phyloP scores from a whole-genome alignment of 2,329 filamentous ascomycete species.

The Aureobasidium sp. region DNA sequence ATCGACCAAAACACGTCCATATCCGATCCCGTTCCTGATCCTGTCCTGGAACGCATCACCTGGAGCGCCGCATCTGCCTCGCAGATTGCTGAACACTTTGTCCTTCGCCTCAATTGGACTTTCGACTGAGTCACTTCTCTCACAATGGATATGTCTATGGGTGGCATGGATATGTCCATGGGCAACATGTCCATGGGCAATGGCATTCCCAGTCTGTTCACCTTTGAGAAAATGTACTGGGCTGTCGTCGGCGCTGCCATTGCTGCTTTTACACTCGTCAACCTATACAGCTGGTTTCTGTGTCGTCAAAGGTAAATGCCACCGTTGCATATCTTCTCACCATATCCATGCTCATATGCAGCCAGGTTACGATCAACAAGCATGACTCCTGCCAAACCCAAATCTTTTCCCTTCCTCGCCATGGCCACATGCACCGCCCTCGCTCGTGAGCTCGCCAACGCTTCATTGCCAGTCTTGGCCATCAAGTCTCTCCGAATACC shows the following conservation, averaged over 20 bases:
- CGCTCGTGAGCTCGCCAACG: constrained; percentile 48
- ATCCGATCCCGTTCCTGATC: background rate
- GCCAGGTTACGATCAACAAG: constrained; percentile 40
- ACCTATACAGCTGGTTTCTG: constrained; percentile 42
- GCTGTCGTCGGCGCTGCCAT: constrained; percentile 42
- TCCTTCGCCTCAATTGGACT: background rate
- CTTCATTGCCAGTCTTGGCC: constrained; percentile 33
- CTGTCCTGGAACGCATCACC: background rate
- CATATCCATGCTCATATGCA: background rate
- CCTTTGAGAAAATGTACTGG: constrained; percentile 49
- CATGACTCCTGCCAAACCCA: constrained; percentile 48
- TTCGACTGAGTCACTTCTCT: background rate
- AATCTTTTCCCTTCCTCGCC: constrained; percentile 38
- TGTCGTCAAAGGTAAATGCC: constrained; percentile 42
- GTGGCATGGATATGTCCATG: constrained; percentile 33
- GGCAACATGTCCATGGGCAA: constrained; percentile 37
- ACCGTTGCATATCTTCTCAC: constrained; percentile 3
- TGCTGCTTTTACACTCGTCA: constrained; percentile 37
- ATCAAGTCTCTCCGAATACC: constrained; percentile 31
- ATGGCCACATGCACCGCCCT: constrained; percentile 50
- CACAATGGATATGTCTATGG: constrained; percentile 22
- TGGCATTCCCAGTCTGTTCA: constrained; percentile 39
- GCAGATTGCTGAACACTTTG: background rate
- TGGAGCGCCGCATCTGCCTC: background rate
- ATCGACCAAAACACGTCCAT: background rate